These are phyloP conservation scores for Nicotiana paniculata DNA, from an alignment of 257 asterid species.

Conservation along the genomic window DNA sequence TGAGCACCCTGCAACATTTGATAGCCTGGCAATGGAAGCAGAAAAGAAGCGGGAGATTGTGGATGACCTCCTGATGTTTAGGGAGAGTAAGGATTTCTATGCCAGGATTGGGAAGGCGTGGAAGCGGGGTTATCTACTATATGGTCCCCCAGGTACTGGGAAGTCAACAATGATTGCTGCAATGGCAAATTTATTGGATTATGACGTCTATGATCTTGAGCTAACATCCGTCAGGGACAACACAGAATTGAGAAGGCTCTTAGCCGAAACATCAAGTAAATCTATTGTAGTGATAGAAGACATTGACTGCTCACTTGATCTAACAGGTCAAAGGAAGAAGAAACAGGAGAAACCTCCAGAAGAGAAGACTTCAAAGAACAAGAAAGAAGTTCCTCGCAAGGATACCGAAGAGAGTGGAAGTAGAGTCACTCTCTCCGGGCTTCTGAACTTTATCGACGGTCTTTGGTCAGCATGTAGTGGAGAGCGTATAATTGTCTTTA, in stretches of 20 bases:
- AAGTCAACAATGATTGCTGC: constrained; percentile 28
- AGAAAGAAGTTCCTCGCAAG: background rate
- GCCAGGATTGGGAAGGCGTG: constrained; percentile 14
- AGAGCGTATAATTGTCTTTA: constrained; percentile 18
- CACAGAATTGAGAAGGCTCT: constrained; percentile 17
- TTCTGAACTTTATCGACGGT: constrained; percentile 16
- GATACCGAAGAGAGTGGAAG: constrained; percentile 10
- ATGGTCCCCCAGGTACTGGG: constrained; percentile 22
- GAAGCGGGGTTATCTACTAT: constrained; percentile 13
- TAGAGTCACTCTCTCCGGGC: constrained; percentile 16
- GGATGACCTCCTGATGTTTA: constrained; percentile 17
- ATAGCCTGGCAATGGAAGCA: constrained; percentile 14
- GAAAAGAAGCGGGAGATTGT: constrained; percentile 16
- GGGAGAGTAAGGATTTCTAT: constrained; percentile 14
- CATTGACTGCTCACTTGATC: constrained; percentile 15
- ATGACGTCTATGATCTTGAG: constrained; percentile 24
- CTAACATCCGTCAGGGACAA: constrained; percentile 21
- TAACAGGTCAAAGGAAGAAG: constrained; percentile 15
- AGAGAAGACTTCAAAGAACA: background rate
- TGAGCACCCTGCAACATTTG: constrained; percentile 25
- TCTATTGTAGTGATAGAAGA: constrained; percentile 14
- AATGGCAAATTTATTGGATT: constrained; percentile 24
- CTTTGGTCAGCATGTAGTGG: constrained; percentile 20
- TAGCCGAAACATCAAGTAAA: constrained; percentile 5
- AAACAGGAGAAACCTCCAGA: background rate